Evolutionary conservation across 2,329 filamentous ascomycete genomes (phyloP).

Genomic region (Cordyceps cateniannulata): DNA sequence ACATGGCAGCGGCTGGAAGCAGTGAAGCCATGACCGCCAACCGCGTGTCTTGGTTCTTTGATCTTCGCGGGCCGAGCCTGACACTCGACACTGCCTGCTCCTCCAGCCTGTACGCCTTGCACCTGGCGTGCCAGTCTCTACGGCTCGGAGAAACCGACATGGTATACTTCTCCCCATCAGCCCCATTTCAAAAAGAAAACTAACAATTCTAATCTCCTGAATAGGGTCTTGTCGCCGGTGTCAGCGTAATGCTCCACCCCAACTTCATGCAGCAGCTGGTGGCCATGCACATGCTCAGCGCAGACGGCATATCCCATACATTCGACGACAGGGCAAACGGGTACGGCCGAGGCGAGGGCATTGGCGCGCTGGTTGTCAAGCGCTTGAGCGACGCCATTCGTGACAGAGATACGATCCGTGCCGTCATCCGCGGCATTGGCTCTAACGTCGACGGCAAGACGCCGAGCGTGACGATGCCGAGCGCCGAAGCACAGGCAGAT

Average conservation of each 20-base stretch:
- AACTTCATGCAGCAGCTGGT: not conserved
- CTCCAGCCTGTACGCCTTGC: not conserved
- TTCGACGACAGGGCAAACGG: not conserved
- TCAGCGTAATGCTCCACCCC: not conserved
- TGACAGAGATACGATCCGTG: not conserved
- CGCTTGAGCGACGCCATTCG: not conserved
- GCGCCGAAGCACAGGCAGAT: constrained; percentile 33
- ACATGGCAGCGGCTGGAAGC: not conserved
- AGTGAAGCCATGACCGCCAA: not conserved
- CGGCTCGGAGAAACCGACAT: not conserved
- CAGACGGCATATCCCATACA: not conserved
- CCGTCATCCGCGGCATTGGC: not conserved
- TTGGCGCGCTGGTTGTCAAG: not conserved
- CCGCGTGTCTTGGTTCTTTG: not conserved
- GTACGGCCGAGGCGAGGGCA: not conserved
- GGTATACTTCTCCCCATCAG: not conserved
- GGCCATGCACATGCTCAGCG: not conserved
- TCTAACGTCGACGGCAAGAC: constrained; percentile 44
- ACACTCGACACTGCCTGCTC: not conserved
- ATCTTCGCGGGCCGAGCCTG: not conserved
- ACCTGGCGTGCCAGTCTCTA: not conserved
- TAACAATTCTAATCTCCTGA: too few relatives aligned
- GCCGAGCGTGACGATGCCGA: constrained; percentile 50
- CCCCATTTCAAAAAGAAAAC: not conserved
- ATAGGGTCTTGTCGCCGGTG: not conserved